Base-by-base conservation (phyloP, 768 basidiomycete genomes). In the Lentinula sp. region DNA sequence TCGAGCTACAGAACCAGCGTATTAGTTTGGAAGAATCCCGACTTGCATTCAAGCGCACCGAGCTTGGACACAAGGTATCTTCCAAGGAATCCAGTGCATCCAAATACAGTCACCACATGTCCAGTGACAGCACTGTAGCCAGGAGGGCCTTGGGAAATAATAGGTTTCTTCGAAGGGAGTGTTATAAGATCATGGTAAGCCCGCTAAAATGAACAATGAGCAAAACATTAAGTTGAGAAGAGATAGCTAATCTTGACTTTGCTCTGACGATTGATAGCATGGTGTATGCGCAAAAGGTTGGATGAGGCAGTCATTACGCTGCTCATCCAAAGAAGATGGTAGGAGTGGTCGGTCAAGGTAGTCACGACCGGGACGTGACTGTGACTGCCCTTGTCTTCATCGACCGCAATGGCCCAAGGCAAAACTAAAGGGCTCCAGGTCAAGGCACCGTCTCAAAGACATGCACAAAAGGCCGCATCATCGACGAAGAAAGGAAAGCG, bases 21-120 rank as follows among this genome's bases (percentile, higher is more conserved):
- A 53, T 52, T 37, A 64, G 35, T 37, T 10, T 32, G 48, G 18
- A 59, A 63, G 54, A 66, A 35, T 35, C 51, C 10, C 54, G 63
- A 23, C 60, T 41, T 48, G 46, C 53, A n/a, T 51, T 54, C 51
- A 52, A 53, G 71, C 86, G 66, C 69, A 94, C 93, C 95, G 12
- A 99, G 84, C 79, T 98, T 98, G 36, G 90, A 84, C 43, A 98
- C 92, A 48, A 98, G 79, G 74, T 98, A 98, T 70, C 95, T 80
- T 49, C 96, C 97, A 61, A 99, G 77, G 73, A 98, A 98, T 5
- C 95, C 93, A 3, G 95, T 97, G 71, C 88, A 91, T 23, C 97
- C 97, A 80, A 99, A 98, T 54, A 98, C 95, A 15, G 97, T 99
- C 45, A 90, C 96, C 41, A 88, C 84, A 75, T 95, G 95, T 2